These are phyloP conservation scores for Ceratopteris richardii DNA, from an alignment of 75 land plant genomes.

Conservation along the genomic window DNA sequence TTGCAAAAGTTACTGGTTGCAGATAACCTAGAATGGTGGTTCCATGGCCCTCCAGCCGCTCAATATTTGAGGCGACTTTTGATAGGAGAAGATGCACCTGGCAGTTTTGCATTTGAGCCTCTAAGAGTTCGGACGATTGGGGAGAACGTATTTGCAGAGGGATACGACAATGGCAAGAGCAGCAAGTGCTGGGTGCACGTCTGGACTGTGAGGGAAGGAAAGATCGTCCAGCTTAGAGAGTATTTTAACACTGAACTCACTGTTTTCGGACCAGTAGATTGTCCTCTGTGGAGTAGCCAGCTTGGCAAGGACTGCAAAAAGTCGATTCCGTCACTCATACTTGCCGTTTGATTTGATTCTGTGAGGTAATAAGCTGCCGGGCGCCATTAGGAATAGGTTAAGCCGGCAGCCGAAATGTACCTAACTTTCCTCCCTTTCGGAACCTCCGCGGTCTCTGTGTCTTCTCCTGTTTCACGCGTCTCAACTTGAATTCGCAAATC, in stretches of 20 bases:
- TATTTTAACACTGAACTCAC: constrained; percentile 62
- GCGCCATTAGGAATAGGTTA: too few species aligned
- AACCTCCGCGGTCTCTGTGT: too few species aligned
- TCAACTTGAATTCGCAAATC: too few species aligned
- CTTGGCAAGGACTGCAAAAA: constrained; percentile 17
- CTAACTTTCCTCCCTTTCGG: too few species aligned
- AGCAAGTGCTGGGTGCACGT: constrained; percentile 52
- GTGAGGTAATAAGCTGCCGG: too few species aligned
- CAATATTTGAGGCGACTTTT: constrained; percentile 78
- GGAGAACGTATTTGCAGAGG: constrained; percentile 56
- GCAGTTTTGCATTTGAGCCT: background rate
- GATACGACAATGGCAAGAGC: constrained; percentile 3
- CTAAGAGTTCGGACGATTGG: constrained; percentile 19
- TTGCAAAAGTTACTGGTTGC: constrained; percentile 5
- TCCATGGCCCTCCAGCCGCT: constrained; percentile 81
- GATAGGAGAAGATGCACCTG: constrained; percentile 38
- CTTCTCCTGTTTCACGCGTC: too few species aligned
- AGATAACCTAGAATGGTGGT: constrained; percentile 79
- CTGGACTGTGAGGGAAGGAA: constrained; percentile 45
- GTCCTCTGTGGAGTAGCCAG: background rate
- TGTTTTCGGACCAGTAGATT: constrained; percentile 8
- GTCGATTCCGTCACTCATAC: constrained; percentile 59
- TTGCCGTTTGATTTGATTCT: constrained; percentile 21
- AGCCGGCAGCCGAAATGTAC: too few species aligned
- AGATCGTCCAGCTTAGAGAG: constrained; percentile 52